Evolutionary conservation across 139 green algal species (phyloP).

Genomic region (Coelastrella sp.): DNA sequence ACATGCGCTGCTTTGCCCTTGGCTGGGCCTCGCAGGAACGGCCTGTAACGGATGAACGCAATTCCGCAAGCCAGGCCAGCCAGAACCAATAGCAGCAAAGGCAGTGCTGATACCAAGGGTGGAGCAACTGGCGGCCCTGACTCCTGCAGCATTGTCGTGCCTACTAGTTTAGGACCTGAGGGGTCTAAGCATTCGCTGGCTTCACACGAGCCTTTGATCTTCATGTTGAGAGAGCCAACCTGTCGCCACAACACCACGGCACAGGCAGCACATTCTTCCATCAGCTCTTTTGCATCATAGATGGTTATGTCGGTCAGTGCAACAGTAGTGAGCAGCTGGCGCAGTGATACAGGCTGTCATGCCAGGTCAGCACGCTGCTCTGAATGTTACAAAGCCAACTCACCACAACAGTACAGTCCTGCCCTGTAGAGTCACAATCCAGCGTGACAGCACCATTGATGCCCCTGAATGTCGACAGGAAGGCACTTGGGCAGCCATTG

Average conservation of each 20-base stretch:
- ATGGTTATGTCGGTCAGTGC: no score
- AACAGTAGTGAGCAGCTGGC: no score
- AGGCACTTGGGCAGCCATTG: slow-evolving; percentile 25
- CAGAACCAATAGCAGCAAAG: slow-evolving; percentile 57
- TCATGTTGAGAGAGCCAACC: slow-evolving; percentile 37
- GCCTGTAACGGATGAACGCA: slow-evolving; percentile 35
- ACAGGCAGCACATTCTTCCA: not conserved
- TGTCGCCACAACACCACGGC: not conserved
- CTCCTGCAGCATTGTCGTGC: slow-evolving; percentile 34
- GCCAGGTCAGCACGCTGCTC: no score
- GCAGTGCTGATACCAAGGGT: slow-evolving; percentile 62
- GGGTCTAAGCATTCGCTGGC: slow-evolving; percentile 33
- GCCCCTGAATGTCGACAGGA: not conserved
- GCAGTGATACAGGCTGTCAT: no score
- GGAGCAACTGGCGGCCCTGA: slow-evolving; percentile 12
- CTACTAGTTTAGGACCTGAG: not conserved
- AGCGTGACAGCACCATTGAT: slow-evolving; percentile 44
- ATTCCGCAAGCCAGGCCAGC: not conserved
- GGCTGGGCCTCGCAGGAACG: slow-evolving; percentile 7
- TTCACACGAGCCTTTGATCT: slow-evolving; percentile 12
- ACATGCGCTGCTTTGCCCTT: not conserved
- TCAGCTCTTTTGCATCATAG: no score
- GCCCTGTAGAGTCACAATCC: slow-evolving; percentile 17
- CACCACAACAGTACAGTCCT: slow-evolving; percentile 35
- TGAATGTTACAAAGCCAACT: not conserved